These are phyloP conservation scores for Clonostachys rhizophaga DNA, from an alignment of 2,329 filamentous ascomycete genomes.

Conservation along the genomic window DNA sequence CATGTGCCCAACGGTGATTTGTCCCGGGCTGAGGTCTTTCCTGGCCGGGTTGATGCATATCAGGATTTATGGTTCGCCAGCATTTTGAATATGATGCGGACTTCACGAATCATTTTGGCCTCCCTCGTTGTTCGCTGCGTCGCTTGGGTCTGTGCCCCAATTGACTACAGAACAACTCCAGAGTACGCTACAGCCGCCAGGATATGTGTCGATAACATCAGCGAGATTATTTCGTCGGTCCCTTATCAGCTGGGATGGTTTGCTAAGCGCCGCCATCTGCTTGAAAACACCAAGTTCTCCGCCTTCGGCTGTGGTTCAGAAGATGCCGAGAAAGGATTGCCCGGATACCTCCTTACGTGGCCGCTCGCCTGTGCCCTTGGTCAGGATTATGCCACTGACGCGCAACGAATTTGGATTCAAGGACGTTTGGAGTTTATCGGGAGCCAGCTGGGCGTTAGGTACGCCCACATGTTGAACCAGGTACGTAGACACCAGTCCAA, in stretches of 20 bases:
- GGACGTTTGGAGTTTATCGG: constrained; percentile 51
- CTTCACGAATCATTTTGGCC: constrained; percentile 48
- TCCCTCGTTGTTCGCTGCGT: constrained; percentile 53
- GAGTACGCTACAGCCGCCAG: constrained; percentile 53
- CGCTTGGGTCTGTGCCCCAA: constrained; percentile 55
- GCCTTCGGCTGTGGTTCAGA: constrained; percentile 46
- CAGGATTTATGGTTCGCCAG: constrained; percentile 53
- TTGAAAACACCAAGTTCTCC: constrained; percentile 31
- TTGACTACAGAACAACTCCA: constrained; percentile 58
- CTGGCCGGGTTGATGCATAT: constrained; percentile 56
- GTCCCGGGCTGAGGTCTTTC: constrained; percentile 49
- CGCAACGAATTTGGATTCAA: constrained; percentile 49
- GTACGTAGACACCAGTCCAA: constrained; percentile 27
- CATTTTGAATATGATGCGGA: constrained; percentile 51
- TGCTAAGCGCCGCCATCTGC: constrained; percentile 33
- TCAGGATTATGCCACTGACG: constrained; percentile 55
- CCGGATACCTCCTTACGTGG: constrained; percentile 57
- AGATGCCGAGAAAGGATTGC: constrained; percentile 44
- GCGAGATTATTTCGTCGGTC: constrained; percentile 56
- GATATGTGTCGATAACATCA: constrained; percentile 46
- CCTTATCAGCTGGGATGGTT: constrained; percentile 60
- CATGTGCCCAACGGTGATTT: constrained; percentile 47
- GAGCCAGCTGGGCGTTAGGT: constrained; percentile 51
- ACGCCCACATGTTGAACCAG: constrained; percentile 49
- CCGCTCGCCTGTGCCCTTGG: constrained; percentile 47